These are phyloP conservation scores for Aspergillus chevalieri DNA, from an alignment of 2,329 filamentous ascomycete genomes.

Conservation along the genomic window DNA sequence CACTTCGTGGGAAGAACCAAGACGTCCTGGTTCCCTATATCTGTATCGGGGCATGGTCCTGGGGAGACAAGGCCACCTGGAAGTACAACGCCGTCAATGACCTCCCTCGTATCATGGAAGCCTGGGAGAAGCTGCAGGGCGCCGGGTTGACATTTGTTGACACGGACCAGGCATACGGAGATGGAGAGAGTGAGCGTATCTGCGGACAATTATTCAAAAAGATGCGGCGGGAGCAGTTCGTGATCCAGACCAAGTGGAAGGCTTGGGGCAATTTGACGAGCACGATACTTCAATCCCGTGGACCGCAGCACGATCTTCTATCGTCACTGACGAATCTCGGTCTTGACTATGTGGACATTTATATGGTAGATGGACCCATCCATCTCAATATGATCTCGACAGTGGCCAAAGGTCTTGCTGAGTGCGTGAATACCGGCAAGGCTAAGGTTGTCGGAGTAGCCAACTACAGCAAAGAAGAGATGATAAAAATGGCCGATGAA, in stretches of 20 bases:
- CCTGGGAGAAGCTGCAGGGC: slow-evolving; percentile 33
- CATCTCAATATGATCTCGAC: slow-evolving; percentile 35
- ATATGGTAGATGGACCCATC: slow-evolving; percentile 41
- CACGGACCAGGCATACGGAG: slow-evolving; percentile 41
- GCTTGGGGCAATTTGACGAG: slow-evolving; percentile 26
- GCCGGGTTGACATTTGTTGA: slow-evolving; percentile 40
- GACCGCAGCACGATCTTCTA: slow-evolving; percentile 32
- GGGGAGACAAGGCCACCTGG: slow-evolving; percentile 25
- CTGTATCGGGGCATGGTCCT: slow-evolving; percentile 24
- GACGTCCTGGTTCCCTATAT: slow-evolving; percentile 22
- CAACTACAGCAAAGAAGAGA: slow-evolving; percentile 39
- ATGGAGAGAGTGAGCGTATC: slow-evolving; percentile 39
- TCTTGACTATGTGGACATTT: slow-evolving; percentile 39
- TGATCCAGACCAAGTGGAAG: slow-evolving; percentile 39
- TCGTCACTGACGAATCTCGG: slow-evolving; percentile 34
- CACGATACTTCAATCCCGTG: slow-evolving; percentile 25
- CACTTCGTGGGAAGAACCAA: slow-evolving; percentile 16
- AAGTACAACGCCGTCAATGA: slow-evolving; percentile 31
- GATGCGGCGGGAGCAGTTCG: slow-evolving; percentile 28
- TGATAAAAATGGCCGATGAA: slow-evolving; percentile 39
- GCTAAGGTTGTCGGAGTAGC: slow-evolving; percentile 40
- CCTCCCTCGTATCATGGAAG: slow-evolving; percentile 28
- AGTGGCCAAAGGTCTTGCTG: slow-evolving; percentile 37
- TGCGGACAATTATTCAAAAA: slow-evolving; percentile 35
- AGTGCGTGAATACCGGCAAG: slow-evolving; percentile 39